Evolutionary conservation across 352 stramenopile species (phyloP), one percentile per base, ranked within the genome.

Genomic region (Phytophthora parvispora): DNA sequence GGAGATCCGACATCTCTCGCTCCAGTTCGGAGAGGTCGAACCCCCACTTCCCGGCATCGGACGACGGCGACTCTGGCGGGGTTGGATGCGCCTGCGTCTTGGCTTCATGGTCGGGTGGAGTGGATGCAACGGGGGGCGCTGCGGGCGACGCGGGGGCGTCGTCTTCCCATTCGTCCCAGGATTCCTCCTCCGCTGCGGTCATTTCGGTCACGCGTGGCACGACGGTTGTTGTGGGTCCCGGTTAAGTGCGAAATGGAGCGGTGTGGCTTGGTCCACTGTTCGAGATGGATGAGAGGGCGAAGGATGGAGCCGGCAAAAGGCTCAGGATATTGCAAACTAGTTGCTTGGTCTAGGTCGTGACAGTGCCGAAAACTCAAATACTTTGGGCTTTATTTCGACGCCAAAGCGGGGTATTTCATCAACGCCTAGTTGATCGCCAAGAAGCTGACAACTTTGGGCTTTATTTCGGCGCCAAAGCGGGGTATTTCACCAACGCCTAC

Each of bases 81-180:
- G 24, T 54, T 59, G 16, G 43, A 60, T 42, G 38, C 45, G 25
- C 4, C 28, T 66, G 32, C 20, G 25, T 65, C 70, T 72, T 66
- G 28, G 10, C 27, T 65, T 66, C 48, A 32, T 60, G 16, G 20
- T 27, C 49, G 43, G 54, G 15, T 18, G 24, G 28, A n/a, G 6
- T 49, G 13, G 36, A 48, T 6, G 15, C 7, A 3, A 6, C 10
- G 34, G 29, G 2, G 7, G 10, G 8, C 15, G 36, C 29, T 40
- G 48, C 0, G 9, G 42, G 27, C 22, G 28, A 16, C 34, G 47
- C 22, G 8, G 47, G 16, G 25, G 22, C 16, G 38, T 75, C 66
- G 31, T 81, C 76, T 69, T 86, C 80, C 82, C 80, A 90, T 49
- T 87, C 82, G 28, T 86, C 80, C 79, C 79, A 90, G 48, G 60